Conservation (phyloP, 441 rosid species). For the Pelargonium fulgidum region DNA sequence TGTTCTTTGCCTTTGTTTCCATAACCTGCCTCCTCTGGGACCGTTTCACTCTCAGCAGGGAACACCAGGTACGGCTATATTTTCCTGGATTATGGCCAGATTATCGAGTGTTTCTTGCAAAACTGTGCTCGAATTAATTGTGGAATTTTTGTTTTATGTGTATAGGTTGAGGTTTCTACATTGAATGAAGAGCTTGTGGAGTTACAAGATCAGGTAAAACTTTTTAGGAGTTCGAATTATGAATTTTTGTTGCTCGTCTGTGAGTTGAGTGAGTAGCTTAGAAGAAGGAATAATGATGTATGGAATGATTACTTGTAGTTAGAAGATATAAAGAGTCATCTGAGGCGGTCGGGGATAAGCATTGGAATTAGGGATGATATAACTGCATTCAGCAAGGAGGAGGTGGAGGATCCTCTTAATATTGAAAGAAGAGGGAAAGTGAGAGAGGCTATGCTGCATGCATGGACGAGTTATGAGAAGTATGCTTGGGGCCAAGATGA, state of each 20-base stretch:
- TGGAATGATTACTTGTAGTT: background rate
- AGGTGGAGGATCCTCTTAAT: background rate
- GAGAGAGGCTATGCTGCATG: conserved; percentile 1
- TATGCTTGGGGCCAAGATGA: conserved; percentile 4
- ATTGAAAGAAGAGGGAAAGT: conserved; percentile 3
- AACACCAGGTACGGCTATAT: background rate
- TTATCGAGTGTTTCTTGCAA: background rate
- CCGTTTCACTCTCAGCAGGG: conserved; percentile 1
- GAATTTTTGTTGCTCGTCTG: background rate
- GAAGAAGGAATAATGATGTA: background rate
- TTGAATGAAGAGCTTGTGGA: background rate
- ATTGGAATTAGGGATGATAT: conserved; percentile 7
- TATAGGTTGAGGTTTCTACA: background rate
- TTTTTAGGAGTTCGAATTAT: background rate
- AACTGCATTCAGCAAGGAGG: background rate
- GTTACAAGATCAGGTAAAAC: conserved; percentile 2
- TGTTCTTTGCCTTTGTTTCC: conserved; percentile 1
- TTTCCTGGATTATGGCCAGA: too few species aligned
- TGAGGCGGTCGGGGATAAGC: background rate
- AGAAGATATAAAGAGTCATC: conserved; percentile 4
- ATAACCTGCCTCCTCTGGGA: conserved; percentile 1
- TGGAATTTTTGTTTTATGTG: background rate
- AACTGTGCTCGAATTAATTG: background rate
- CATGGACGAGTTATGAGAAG: background rate
- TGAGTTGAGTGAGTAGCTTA: background rate